Base-by-base conservation (phyloP, 2,329 filamentous ascomycete genomes). In the Blastomyces silverae region DNA sequence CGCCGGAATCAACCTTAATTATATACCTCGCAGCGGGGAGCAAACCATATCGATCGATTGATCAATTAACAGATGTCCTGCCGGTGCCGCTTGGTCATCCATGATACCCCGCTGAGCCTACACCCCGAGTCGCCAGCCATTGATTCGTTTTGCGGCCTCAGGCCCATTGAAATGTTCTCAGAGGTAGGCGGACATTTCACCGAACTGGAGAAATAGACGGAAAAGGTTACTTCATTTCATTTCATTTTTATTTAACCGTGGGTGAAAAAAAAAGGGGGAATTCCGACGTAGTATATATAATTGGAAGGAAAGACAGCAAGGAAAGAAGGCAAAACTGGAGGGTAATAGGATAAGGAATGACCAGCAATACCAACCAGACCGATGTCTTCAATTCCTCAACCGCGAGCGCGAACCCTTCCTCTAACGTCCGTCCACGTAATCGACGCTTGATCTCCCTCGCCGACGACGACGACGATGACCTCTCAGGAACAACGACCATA, bases 341-440 rank as follows among this genome's bases (percentile, higher is more conserved):
- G 34, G 44, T 25, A 20, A 61, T 28, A 61, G 25, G 59, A 50
- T 61, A 61, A 75, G 77, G 75, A 74, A 79, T 79, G 77, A 79
- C 72, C 77, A 76, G 74, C 69, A 73, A 75, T 70, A 74, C 70
- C 67, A 73, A 73, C 69, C 69, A 73, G 66, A 68, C 69, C 72
- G 74, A 78, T 72, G 69, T 71, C 70, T 70, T 74, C 66, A 72
- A 73, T 70, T 73, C 74, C 65, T 73, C 73, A 67, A 70, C 71
- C 68, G 71, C 73, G 46, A 71, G 67, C 64, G 73, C 66, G 55
- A 70, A 71, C 66, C 73, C 74, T 39, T 67, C 69, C 17, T 78
- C 77, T 31, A 76, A 77, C 46, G 70, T 81, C 63, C 77, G 79
- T 68, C 76, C 79, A 64, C 79, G 79, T 58, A 77, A 76, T 66